phyloP scores from a whole-genome alignment of 2,329 filamentous ascomycete species.

The Xylariomycetidae sp. region DNA sequence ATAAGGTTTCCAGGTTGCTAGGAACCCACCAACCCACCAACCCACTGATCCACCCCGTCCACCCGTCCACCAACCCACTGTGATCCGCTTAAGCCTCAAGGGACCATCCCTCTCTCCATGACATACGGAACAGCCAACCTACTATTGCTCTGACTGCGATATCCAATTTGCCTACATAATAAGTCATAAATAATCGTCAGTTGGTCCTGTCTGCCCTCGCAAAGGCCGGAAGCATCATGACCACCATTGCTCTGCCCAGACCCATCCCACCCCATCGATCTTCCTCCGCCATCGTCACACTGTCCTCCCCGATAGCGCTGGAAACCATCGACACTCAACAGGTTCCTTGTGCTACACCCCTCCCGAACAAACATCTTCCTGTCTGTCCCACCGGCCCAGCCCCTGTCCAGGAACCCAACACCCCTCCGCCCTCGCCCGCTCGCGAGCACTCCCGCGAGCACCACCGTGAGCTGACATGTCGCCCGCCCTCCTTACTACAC shows the following conservation, averaged over 20 bases:
- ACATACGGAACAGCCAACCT: no score
- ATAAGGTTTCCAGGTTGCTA: no score
- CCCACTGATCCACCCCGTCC: no score
- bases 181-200: no score
- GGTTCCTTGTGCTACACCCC: conserved; percentile 34
- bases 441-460: conserved; percentile 48
- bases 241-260: conserved; percentile 50
- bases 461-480: conserved; percentile 50
- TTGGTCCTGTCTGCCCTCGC: no score
- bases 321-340: conserved; percentile 32
- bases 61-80: no score
- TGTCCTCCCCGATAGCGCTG: conserved; percentile 38
- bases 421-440: conserved; percentile 63
- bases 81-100: no score
- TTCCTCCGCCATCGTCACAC: conserved; percentile 35
- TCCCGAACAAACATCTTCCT: conserved; percentile 90
- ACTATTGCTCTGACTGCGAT: no score
- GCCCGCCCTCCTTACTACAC: conserved; percentile 74
- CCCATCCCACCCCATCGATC: conserved; percentile 42
- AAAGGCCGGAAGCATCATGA: conserved; percentile 45
- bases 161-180: no score
- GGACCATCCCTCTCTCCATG: no score
- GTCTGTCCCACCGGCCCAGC: conserved; percentile 77
- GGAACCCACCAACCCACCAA: no score
- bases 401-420: conserved; percentile 49